Evolutionary conservation across 2,329 filamentous ascomycete genomes (phyloP).

Genomic region (Aspergillus pseudotamarii): DNA sequence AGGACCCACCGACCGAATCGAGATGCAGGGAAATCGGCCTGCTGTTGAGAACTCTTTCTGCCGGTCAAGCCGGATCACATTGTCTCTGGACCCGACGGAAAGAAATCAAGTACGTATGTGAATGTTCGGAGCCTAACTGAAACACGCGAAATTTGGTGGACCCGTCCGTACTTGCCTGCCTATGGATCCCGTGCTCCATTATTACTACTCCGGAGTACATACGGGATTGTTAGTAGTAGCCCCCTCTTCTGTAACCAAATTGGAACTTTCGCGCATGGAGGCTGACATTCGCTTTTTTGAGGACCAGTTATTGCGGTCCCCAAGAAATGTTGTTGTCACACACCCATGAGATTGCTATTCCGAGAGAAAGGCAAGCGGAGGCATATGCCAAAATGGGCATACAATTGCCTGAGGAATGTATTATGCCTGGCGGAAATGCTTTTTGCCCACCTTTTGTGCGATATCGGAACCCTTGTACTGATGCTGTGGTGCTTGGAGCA

Average conservation of each 20-base stretch:
- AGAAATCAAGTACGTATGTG: not conserved
- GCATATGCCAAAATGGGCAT: not conserved
- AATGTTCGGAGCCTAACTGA: not conserved
- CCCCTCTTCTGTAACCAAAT: not conserved
- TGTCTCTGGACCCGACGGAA: not conserved
- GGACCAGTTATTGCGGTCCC: not conserved
- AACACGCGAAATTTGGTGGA: not conserved
- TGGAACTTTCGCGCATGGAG: not conserved
- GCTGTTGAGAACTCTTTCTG: not conserved
- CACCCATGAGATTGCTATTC: not conserved
- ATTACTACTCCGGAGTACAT: not conserved
- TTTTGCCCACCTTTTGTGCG: not conserved
- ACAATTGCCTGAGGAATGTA: not conserved
- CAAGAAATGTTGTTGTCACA: not conserved
- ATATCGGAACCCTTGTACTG: not conserved
- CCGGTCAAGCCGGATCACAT: conserved; percentile 6
- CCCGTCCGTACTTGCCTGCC: not conserved
- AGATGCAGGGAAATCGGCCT: not conserved
- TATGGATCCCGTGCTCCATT: not conserved
- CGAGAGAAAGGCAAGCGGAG: not conserved
- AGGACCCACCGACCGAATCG: not conserved
- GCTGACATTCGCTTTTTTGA: not conserved
- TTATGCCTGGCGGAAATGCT: not conserved
- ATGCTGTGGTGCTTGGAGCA: not conserved
- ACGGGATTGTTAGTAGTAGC: not conserved